Conservation (phyloP, 495 filamentous ascomycete species). For the Aspergillus sclerotiicarbonarius region DNA sequence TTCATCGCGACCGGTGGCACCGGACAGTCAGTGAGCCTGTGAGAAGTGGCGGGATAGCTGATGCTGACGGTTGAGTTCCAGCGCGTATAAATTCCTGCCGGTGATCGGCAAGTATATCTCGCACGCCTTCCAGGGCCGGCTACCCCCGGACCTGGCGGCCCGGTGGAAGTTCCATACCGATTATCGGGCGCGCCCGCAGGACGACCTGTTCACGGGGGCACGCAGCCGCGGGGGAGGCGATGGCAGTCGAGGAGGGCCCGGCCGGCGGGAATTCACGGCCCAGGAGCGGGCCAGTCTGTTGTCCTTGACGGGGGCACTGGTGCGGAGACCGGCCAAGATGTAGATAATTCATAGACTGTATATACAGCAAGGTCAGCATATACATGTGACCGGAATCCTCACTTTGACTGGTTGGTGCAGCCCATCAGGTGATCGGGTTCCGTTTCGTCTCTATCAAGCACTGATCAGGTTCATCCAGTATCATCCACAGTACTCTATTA, state of each 20-base stretch:
- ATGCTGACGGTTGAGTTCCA: conserved; percentile 11
- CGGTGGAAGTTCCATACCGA: conserved; percentile 38
- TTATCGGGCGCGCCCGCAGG: conserved; percentile 23
- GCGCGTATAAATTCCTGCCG: conserved; percentile 49
- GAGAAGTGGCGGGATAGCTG: not conserved
- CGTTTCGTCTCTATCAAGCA: too few relatives aligned
- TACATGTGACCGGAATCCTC: too few relatives aligned
- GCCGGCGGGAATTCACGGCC: conserved; percentile 27
- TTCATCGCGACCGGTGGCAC: conserved; percentile 77
- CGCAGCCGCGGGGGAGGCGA: conserved; percentile 16
- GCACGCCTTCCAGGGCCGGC: conserved; percentile 35
- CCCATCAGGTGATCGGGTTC: too few relatives aligned
- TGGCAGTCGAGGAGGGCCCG: conserved; percentile 33
- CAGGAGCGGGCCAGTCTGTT: conserved; percentile 20
- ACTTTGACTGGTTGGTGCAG: too few relatives aligned
- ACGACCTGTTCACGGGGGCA: conserved; percentile 27
- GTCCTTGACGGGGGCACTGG: conserved; percentile 19
- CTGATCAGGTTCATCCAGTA: too few relatives aligned
- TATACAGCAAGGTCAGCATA: too few relatives aligned
- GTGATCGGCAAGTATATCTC: conserved; percentile 46
- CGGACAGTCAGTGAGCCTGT: conserved; percentile 55
- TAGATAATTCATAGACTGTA: not conserved
- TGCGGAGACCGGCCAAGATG: not conserved
- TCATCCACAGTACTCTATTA: too few relatives aligned
- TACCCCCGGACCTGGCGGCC: conserved; percentile 30